Base-by-base conservation (phyloP, 2,329 filamentous ascomycete species). In the Scedosporium aurantiacum region DNA sequence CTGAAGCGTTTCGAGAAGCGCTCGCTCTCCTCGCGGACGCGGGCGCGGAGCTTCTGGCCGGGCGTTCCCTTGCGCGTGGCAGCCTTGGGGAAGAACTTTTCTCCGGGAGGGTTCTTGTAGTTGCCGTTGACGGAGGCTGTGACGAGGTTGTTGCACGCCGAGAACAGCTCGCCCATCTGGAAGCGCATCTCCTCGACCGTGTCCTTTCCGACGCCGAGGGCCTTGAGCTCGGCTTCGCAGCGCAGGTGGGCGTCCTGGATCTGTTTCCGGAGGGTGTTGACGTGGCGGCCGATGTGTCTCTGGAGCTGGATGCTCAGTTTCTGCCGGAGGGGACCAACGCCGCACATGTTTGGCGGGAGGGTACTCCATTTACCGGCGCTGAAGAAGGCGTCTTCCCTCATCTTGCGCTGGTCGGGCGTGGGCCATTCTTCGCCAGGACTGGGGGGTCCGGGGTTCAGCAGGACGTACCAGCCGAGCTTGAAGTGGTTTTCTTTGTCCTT, bases 31-130 rank as follows among this genome's bases (percentile, higher is more conserved):
- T 81, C 79, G 4, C 78, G 74, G 5, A 78, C 78, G 2, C 79
- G 76, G 3, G 79, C 79, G 5, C 79, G 75, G 5, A 81, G 72
- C 65, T 81, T 80, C 61, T 80, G 78, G 0, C 78, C 74, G 0
- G 79, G 79, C 0, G 79, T 81, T 25, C 78, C 79, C 62, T 76
- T 76, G 12, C 78, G 76, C 52, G 74, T 77, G 2, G 77, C 78
- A 10, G 78, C 77, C 7, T 77, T 72, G 5, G 78, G 73, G 67
- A 81, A 81, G 71, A 81, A 81, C 60, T 72, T 74, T 66, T 79
- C 78, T 62, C 77, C 76, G 16, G 79, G 78, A 0, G 79, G 79
- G 63, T 81, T 81, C 72, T 81, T 81, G 74, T 81, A 81, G 70
- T 79, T 80, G 58, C 79, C 79, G 60, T 81, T 78, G 27, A 81